Evolutionary conservation across 2,329 filamentous ascomycete species (phyloP).

Genomic region (Exophiala sideris): DNA sequence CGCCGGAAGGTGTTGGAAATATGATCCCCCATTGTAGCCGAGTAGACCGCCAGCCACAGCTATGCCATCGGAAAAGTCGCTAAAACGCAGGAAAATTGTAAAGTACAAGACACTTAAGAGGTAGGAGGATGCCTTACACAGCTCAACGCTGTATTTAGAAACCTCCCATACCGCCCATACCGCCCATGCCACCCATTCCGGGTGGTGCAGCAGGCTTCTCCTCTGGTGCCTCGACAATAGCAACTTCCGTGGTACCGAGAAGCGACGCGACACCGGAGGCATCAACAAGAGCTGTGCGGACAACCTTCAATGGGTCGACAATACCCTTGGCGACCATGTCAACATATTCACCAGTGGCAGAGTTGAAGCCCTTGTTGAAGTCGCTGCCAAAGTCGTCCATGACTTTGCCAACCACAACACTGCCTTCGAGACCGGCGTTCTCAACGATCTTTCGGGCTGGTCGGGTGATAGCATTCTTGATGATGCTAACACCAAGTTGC

Average conservation of each 20-base stretch:
- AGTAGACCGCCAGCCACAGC: background rate
- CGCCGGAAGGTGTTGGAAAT: too few relatives aligned
- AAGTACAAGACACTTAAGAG: constrained; percentile 1
- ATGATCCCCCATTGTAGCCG: too few relatives aligned
- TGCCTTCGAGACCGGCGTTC: constrained; percentile 94
- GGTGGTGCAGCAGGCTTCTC: constrained; percentile 69
- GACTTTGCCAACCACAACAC: constrained; percentile 95
- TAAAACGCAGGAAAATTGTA: constrained; percentile 23
- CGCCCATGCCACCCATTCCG: constrained; percentile 60
- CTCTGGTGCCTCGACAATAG: constrained; percentile 92
- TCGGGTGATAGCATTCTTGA: constrained; percentile 96
- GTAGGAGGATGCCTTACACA: background rate
- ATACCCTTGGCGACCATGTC: constrained; percentile 98
- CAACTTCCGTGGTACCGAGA: constrained; percentile 95
- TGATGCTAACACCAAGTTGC: constrained; percentile 94
- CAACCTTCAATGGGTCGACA: constrained; percentile 98
- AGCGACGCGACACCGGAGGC: constrained; percentile 95
- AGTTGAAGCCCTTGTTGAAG: constrained; percentile 99
- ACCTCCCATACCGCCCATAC: constrained; percentile 25
- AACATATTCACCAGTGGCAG: constrained; percentile 93
- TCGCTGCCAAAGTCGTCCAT: constrained; percentile 86
- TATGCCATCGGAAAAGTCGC: constrained; percentile 19
- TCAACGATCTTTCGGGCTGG: constrained; percentile 94
- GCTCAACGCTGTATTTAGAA: constrained; percentile 13
- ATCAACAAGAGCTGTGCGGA: constrained; percentile 91